Conservation (phyloP, 2,329 filamentous ascomycete species). For the Phyllosticta paracitricarpa region DNA sequence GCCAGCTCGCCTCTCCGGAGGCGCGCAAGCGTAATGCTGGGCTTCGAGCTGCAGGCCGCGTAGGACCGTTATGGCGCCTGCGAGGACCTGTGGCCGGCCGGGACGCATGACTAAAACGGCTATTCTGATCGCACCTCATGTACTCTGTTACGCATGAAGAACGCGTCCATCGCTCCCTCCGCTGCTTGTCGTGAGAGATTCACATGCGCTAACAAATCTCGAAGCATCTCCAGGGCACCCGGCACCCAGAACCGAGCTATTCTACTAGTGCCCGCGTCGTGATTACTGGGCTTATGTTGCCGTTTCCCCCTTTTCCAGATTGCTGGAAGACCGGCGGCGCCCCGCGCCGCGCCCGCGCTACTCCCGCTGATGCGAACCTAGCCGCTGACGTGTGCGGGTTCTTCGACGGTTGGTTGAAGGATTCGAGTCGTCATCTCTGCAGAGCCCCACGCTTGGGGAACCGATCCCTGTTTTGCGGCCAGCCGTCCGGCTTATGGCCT, state of each 20-base stretch:
- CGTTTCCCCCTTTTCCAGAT: background rate
- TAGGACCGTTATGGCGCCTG: slow-evolving; percentile 34
- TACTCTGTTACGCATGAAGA: background rate
- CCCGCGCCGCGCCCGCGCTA: background rate
- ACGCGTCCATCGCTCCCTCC: background rate
- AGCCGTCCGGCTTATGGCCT: background rate
- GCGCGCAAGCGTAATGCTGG: slow-evolving; percentile 43
- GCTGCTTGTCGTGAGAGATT: background rate
- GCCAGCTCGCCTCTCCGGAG: slow-evolving; percentile 24
- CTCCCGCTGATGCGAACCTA: background rate
- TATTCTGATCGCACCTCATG: slow-evolving; percentile 45
- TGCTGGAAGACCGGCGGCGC: background rate
- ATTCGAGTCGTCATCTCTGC: background rate
- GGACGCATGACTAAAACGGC: slow-evolving; percentile 59
- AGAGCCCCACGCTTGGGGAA: background rate
- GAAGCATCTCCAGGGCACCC: background rate
- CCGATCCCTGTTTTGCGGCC: background rate
- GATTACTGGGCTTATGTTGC: background rate
- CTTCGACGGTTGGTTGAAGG: background rate
- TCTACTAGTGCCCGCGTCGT: background rate
- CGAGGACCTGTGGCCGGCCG: slow-evolving; percentile 44
- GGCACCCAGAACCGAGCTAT: background rate
- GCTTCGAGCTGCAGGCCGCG: slow-evolving; percentile 39
- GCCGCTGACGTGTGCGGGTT: background rate
- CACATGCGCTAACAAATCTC: background rate